Percentiles rank a stretch among this genome's conserved stretches.
These are phyloP conservation scores for Boletellus deceptivus DNA, from an alignment of 1,284 basidiomycete species.

Conservation along the genomic window DNA sequence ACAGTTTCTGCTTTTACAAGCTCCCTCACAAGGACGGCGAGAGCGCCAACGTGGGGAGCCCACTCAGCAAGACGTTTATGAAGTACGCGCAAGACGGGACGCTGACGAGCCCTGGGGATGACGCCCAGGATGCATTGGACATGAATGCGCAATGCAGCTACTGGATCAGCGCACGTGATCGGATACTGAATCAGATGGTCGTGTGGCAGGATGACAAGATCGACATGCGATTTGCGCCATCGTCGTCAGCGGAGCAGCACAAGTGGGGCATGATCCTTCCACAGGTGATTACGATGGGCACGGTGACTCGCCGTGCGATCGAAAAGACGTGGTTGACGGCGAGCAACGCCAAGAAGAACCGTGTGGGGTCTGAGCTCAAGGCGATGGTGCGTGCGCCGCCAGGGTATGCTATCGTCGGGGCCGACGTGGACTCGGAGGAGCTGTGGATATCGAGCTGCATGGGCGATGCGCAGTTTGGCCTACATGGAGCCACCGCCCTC, in stretches of 20 bases:
- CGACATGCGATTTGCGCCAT: slow-evolving; percentile 46
- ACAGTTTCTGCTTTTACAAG: slow-evolving; percentile 76
- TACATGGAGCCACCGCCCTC: slow-evolving; percentile 95
- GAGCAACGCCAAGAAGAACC: slow-evolving; percentile 96
- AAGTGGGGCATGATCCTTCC: slow-evolving; percentile 93
- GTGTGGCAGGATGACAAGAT: slow-evolving; percentile 68
- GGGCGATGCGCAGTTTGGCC: slow-evolving; percentile 97
- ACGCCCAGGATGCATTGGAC: slow-evolving; percentile 83
- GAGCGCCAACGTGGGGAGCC: slow-evolving; percentile 89
- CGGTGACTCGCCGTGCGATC: slow-evolving; percentile 94
- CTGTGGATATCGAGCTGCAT: slow-evolving; percentile 99
- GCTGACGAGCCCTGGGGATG: slow-evolving; percentile 73
- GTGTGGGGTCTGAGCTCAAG: slow-evolving; percentile 96
- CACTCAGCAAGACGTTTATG: slow-evolving; percentile 88
- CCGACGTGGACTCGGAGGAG: slow-evolving; percentile 98
- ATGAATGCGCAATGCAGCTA: slow-evolving; percentile 97
- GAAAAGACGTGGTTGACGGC: slow-evolving; percentile 99
- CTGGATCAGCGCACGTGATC: slow-evolving; percentile 94
- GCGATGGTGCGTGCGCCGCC: slow-evolving; percentile 94
- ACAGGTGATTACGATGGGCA: slow-evolving; percentile 98
- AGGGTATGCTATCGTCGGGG: slow-evolving; percentile 94
- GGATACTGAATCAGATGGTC: slow-evolving; percentile 92
- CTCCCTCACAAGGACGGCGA: slow-evolving; percentile 97
- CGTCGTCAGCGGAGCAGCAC: slow-evolving; percentile 28
- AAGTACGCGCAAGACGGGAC: slow-evolving; percentile 86